Conservation (phyloP, 1,284 basidiomycete species). For the Phylloporus sp. region DNA sequence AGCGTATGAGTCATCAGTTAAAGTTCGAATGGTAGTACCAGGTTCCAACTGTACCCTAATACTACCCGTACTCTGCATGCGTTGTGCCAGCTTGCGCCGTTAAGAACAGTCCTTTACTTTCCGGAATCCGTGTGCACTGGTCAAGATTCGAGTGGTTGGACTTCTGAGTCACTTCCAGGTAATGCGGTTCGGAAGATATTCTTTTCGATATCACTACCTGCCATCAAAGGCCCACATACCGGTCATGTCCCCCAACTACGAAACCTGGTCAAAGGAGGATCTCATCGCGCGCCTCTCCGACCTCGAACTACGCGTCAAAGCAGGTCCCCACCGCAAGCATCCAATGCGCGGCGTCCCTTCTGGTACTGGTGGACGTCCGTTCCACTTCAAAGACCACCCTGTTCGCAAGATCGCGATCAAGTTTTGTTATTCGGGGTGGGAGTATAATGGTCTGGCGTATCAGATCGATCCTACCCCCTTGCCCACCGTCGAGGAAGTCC, state of each 20-base stretch:
- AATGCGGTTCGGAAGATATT: conserved; percentile 34
- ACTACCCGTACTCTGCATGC: no score
- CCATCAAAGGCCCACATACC: conserved; percentile 33
- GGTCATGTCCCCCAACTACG: conserved; percentile 47
- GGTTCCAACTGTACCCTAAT: no score
- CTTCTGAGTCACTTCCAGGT: no score
- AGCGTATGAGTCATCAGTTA: no score
- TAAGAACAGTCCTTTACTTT: no score
- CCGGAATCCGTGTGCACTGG: no score
- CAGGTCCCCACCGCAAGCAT: conserved; percentile 9
- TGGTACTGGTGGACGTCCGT: conserved; percentile 36
- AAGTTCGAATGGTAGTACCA: no score
- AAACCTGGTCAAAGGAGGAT: conserved; percentile 76
- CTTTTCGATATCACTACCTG: conserved; percentile 34
- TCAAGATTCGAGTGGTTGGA: no score
- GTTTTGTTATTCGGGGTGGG: conserved; percentile 91
- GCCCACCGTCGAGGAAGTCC: conserved; percentile 89
- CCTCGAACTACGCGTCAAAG: conserved; percentile 45
- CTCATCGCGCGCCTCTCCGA: conserved; percentile 64
- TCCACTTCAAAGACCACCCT: conserved; percentile 34
- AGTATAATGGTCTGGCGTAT: conserved; percentile 89
- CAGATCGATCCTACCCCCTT: conserved; percentile 72
- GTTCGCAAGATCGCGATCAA: conserved; percentile 73
- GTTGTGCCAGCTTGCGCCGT: no score
- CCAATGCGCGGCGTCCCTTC: conserved; percentile 12